Evolutionary conservation across 768 basidiomycete genomes (phyloP).

Genomic region (Russula ochroleuca): DNA sequence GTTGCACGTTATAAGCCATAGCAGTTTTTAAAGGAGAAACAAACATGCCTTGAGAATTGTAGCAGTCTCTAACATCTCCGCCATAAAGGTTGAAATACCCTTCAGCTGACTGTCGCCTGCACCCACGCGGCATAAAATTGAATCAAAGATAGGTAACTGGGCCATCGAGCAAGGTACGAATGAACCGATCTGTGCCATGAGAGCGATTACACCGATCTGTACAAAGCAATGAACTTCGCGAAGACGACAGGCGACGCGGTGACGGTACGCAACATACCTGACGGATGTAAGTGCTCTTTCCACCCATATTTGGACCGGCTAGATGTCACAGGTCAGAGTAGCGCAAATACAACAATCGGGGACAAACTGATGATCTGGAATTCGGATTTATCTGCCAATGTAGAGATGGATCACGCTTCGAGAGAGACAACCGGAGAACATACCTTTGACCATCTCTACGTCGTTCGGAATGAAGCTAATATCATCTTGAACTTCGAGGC

Average conservation of each 20-base stretch:
- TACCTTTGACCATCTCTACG: constrained; percentile 88
- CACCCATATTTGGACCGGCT: constrained; percentile 99
- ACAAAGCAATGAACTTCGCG: constrained; percentile 13
- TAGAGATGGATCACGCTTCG: neutral
- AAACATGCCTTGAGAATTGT: constrained; percentile 76
- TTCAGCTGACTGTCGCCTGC: constrained; percentile 97
- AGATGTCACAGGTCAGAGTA: constrained; percentile 2
- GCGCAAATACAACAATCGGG: neutral
- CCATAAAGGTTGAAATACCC: constrained; percentile 99
- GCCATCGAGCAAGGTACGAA: constrained; percentile 93
- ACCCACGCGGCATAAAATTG: constrained; percentile 90
- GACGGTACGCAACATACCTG: constrained; percentile 46
- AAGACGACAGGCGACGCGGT: neutral
- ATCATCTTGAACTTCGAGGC: constrained; percentile 94
- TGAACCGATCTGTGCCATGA: constrained; percentile 94
- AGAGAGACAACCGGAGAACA: neutral
- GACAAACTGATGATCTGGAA: constrained; percentile 88
- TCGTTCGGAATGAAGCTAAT: constrained; percentile 95
- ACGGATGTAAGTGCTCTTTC: constrained; percentile 95
- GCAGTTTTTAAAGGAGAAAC: neutral
- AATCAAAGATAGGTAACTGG: constrained; percentile 88
- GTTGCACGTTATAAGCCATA: neutral
- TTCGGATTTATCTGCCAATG: constrained; percentile 64
- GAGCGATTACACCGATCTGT: constrained; percentile 89
- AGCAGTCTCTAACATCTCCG: constrained; percentile 98